Evolutionary conservation across 345 rosid genomes (phyloP), one percentile per base, ranked within the genome.

Genomic region (Durio zibethinus): DNA sequence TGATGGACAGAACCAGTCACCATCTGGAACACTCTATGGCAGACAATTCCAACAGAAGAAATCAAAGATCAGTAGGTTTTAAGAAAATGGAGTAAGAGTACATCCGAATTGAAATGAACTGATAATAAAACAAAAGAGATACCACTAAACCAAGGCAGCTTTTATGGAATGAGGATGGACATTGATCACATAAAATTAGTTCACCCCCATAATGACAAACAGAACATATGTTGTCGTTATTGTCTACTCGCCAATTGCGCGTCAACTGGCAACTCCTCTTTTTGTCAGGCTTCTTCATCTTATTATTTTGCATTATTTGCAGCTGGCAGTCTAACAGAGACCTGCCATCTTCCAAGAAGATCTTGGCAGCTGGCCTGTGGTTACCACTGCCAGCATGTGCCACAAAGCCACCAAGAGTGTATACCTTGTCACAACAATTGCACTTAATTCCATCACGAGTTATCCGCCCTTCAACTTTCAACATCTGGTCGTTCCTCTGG

Each of bases 1-100:
- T 61, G 94, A 88, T 52, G 93, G 87, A 77, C 98, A 93, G 81
- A 89, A 95, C 97, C 96, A 95, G 76, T 90, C 91, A 78, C 96
- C 98, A 42, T 87, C 92, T 4, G 97, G 98, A 83, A 92, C 70
- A 76, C 81, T 88, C 98, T 89, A 68, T 63, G 77, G 20, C 70
- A 79, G 56, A 31, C 25, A 63, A 59, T 75, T 75, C 62, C 76
- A 80, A 76, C 4, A 45, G 75, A 45, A 79, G 54, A 29, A 38
- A 47, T 70, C 56, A 60, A 74, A 48, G 38, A 38, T 50, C 12
- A 50, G 7, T 52, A n/a, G 60, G 18, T 50, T 20, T 52, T 52
- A 35, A 52, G 43, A 72, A 31, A 48, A 18, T 15, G 45, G 57
- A 79, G 5, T 29, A 59, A 33, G 14, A 71, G 33, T 29, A 63